Percentiles rank a stretch among this genome's conserved stretches.
Evolutionary conservation across 805 yeast species (phyloP).

Genomic region (Barnettozyma sp.): DNA sequence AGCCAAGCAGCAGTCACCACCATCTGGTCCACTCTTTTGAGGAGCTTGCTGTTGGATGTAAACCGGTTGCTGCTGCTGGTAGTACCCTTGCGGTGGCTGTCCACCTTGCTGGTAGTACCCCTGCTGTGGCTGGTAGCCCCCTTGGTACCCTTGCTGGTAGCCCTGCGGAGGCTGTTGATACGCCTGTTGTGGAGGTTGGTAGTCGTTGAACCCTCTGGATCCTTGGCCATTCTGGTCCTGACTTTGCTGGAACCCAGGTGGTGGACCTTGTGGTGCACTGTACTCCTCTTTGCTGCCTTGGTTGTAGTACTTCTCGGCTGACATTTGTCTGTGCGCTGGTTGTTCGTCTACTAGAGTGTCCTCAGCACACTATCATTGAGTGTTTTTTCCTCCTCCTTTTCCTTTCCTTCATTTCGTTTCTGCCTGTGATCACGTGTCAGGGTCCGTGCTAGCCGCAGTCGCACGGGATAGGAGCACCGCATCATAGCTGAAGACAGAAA

Average conservation of each 20-base stretch:
- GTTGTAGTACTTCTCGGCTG: constrained; percentile 25
- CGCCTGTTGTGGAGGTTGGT: constrained; percentile 17
- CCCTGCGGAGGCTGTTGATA: constrained; percentile 13
- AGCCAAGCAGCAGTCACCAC: constrained; percentile 41
- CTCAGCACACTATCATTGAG: too few species aligned
- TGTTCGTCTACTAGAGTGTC: too few species aligned
- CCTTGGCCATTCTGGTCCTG: constrained; percentile 8
- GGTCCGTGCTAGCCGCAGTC: too few species aligned
- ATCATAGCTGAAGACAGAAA: too few species aligned
- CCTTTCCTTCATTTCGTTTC: too few species aligned
- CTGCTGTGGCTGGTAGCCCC: constrained; percentile 33
- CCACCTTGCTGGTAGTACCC: constrained; percentile 37
- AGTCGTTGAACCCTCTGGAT: constrained; percentile 19
- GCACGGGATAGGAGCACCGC: too few species aligned
- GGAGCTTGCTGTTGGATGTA: constrained; percentile 46
- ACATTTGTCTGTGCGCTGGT: too few species aligned
- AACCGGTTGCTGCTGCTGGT: constrained; percentile 44
- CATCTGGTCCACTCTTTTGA: constrained; percentile 24
- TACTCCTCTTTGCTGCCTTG: constrained; percentile 15
- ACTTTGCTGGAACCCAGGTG: constrained; percentile 12
- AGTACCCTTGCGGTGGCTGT: constrained; percentile 28
- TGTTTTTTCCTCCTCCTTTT: too few species aligned
- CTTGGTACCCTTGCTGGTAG: constrained; percentile 28
- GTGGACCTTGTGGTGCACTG: constrained; percentile 16
- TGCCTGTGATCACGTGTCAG: too few species aligned